Conservation (phyloP, 2,329 filamentous ascomycete genomes). For the Chlorencoelia australis region DNA sequence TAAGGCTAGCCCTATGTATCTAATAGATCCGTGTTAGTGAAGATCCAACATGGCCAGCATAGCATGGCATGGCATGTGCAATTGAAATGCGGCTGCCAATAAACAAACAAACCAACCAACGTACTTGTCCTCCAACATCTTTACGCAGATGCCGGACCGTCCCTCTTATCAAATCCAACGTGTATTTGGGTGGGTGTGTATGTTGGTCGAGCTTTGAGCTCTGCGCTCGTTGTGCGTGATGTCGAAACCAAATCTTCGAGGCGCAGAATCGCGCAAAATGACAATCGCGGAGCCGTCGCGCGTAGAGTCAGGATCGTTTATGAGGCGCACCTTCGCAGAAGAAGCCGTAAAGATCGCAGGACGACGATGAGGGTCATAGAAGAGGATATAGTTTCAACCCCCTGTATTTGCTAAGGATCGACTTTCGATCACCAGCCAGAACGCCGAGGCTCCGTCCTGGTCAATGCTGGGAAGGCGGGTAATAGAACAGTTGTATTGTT, state of each 20-base stretch:
- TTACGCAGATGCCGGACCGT: constrained; percentile 13
- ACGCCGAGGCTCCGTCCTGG: too few relatives aligned
- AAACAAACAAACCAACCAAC: constrained; percentile 10
- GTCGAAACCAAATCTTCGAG: too few relatives aligned
- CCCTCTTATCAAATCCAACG: constrained; percentile 17
- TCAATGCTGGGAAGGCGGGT: too few relatives aligned
- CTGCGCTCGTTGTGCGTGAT: constrained; percentile 16
- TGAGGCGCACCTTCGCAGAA: constrained; percentile 6
- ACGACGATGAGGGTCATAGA: constrained; percentile 11
- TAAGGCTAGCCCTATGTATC: constrained; percentile 67
- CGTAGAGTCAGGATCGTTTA: constrained; percentile 5
- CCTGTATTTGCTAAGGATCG: constrained; percentile 7
- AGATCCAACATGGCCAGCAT: constrained; percentile 14
- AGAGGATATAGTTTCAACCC: constrained; percentile 18
- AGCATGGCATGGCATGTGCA: constrained; percentile 11
- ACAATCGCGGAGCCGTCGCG: constrained; percentile 5
- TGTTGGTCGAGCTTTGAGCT: constrained; percentile 16
- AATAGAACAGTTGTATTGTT: too few relatives aligned
- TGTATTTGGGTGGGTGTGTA: too few relatives aligned
- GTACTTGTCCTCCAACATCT: constrained; percentile 38
- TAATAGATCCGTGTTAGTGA: too few relatives aligned
- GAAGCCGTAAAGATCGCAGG: constrained; percentile 13
- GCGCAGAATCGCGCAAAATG: constrained; percentile 7
- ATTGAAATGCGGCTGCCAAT: neutral
- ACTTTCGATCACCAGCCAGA: constrained; percentile 12